Base-by-base conservation (phyloP, 331 rosid species). In the Quercus phellos region DNA sequence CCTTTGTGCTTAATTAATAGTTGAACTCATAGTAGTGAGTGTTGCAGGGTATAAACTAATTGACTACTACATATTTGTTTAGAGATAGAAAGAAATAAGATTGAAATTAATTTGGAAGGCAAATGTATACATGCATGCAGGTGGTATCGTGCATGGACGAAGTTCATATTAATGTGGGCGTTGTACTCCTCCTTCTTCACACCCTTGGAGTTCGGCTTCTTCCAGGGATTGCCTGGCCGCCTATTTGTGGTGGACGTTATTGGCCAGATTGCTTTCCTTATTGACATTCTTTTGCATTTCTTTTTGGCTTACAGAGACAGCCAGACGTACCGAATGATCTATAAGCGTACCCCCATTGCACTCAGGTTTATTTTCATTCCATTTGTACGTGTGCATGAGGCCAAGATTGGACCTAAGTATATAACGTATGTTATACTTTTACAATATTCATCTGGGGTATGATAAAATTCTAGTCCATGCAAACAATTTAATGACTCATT, bases 131-230 rank as follows among this genome's bases (percentile, higher is more conserved):
- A 8, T 38, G 46, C 46, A 68, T 79, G 88, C 91, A 95, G 99
- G 86, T 95, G 92, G 92, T 89, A 95, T 59, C 81, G 86, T 18
- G 78, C 80, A 69, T 95, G 99, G 99, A 83, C 74, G 54, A 86
- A 90, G 34, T 87, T 95, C 93, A 95, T 95, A 84, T 84, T 95
- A 70, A 1, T 89, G 75, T 95, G 99, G 99, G 99, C 99, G 80
- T 74, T 95, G 68, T 95, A 95, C 83, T 95, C 99, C 26, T 95
- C 99, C 51, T 91, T 93, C 93, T 95, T 95, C 89, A 95, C 99
- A 19, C 99, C 99, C 51, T 67, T 95, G 93, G 99, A 95, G 84
- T 93, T 95, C 35, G 99, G 93, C 26, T 95, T 95, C 70, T 92
- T 91, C 77, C 87, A 98, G 74, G 99, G 99, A 27, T 74, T 95